Conservation (phyloP, 192 early-diverging fungal species). For the Pilobolus umbonatus region DNA sequence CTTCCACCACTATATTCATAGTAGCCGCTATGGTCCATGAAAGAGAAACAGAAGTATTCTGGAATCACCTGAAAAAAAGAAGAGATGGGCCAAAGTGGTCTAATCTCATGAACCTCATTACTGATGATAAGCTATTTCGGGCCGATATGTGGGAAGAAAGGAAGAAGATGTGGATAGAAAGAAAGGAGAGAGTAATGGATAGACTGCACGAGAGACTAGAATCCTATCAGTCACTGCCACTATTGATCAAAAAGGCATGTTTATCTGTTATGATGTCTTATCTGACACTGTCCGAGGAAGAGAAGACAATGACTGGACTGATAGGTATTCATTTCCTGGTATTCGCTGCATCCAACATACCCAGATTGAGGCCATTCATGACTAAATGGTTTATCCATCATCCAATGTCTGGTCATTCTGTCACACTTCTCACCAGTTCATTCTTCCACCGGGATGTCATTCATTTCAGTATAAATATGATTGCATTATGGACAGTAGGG, state of each 20-base stretch:
- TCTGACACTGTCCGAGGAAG: constrained; percentile 1
- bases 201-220: constrained; percentile 1
- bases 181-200: background rate
- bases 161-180: constrained; percentile 10
- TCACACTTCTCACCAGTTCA: constrained; percentile 72
- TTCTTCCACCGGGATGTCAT: constrained; percentile 70
- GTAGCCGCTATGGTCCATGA: constrained; percentile 1
- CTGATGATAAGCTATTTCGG: background rate
- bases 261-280: background rate
- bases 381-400: constrained; percentile 68
- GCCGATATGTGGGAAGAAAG: background rate
- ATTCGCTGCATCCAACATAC: constrained; percentile 72
- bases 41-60: constrained; percentile 4
- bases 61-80: background rate
- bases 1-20: background rate
- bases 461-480: constrained; percentile 80
- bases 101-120: background rate
- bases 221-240: background rate
- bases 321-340: constrained; percentile 65
- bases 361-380: constrained; percentile 62
- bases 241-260: background rate
- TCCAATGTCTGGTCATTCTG: constrained; percentile 55
- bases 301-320: constrained; percentile 36
- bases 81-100: background rate
- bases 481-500: constrained; percentile 69